Evolutionary conservation across 805 yeast species (phyloP).

Genomic region (Monosporozyma siamensis): DNA sequence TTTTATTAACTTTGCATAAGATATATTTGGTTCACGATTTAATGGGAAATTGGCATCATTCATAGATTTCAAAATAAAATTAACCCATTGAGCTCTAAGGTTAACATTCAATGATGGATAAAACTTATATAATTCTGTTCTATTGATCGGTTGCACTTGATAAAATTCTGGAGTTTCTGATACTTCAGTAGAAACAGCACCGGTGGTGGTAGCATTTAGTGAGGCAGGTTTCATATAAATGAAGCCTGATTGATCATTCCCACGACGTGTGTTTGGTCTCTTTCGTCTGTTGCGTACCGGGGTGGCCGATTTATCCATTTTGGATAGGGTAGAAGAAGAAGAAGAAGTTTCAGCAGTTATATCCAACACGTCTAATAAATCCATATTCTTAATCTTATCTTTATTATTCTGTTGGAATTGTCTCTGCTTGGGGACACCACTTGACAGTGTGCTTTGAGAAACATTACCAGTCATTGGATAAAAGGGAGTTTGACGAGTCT

Average conservation of each 20-base stretch:
- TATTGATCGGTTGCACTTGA: slow-evolving; percentile 7
- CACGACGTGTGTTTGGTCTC: background rate
- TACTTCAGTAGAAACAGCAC: background rate
- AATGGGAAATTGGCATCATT: slow-evolving; percentile 20
- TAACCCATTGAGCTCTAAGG: slow-evolving; percentile 13
- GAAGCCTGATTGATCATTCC: background rate
- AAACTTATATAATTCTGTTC: slow-evolving; percentile 19
- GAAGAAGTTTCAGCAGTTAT: background rate
- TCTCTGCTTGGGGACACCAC: background rate
- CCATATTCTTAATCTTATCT: background rate
- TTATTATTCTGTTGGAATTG: background rate
- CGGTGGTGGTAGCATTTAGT: background rate
- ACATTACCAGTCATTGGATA: background rate
- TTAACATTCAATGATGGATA: slow-evolving; percentile 16
- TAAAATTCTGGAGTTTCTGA: background rate
- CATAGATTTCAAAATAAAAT: slow-evolving; percentile 16
- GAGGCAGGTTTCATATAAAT: background rate
- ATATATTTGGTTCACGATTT: slow-evolving; percentile 16
- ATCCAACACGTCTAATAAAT: background rate
- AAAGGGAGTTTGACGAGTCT: background rate
- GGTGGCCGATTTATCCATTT: background rate
- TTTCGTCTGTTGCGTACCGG: background rate
- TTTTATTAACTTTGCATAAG: background rate
- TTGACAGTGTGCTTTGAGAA: background rate
- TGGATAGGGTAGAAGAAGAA: background rate